These are phyloP conservation scores for Xylaria sp. DNA, from an alignment of 2,329 filamentous ascomycete genomes.

Conservation along the genomic window DNA sequence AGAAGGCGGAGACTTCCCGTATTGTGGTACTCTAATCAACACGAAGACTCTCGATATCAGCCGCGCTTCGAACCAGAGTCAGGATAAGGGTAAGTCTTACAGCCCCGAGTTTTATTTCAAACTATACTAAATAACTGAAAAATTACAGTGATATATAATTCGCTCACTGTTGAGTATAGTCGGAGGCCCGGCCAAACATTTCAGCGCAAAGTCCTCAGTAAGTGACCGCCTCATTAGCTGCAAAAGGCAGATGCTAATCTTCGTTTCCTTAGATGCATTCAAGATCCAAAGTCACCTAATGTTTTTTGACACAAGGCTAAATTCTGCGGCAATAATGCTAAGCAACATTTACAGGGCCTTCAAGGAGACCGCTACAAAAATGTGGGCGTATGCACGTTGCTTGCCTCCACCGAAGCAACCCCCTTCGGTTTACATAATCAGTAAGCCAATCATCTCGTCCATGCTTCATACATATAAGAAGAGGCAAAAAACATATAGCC, in stretches of 20 bases:
- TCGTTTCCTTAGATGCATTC: constrained; percentile 66
- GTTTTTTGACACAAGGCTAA: constrained; percentile 84
- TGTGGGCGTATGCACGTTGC: constrained; percentile 70
- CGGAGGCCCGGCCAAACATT: constrained; percentile 81
- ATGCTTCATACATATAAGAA: not conserved
- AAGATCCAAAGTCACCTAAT: constrained; percentile 87
- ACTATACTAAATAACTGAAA: constrained; percentile 21
- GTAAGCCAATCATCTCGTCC: constrained; percentile 56
- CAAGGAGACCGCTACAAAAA: constrained; percentile 80
- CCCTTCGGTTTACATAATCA: constrained; percentile 68
- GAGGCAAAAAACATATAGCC: not conserved
- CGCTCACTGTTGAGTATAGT: constrained; percentile 81
- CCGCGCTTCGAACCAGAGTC: constrained; percentile 64
- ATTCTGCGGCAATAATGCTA: constrained; percentile 74
- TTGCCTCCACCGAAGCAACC: constrained; percentile 69
- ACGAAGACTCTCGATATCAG: constrained; percentile 78
- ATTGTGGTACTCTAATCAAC: constrained; percentile 85
- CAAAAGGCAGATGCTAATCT: constrained; percentile 14
- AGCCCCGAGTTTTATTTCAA: constrained; percentile 36
- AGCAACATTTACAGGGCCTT: constrained; percentile 82
- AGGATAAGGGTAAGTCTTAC: constrained; percentile 58
- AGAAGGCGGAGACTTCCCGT: constrained; percentile 73
- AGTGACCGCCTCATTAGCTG: constrained; percentile 43
- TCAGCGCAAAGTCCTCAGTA: constrained; percentile 80
- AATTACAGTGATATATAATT: constrained; percentile 68